Evolutionary conservation across 2,329 filamentous ascomycete species (phyloP), one percentile per base, ranked within the genome.

Genomic region (Zasmidium cellare): DNA sequence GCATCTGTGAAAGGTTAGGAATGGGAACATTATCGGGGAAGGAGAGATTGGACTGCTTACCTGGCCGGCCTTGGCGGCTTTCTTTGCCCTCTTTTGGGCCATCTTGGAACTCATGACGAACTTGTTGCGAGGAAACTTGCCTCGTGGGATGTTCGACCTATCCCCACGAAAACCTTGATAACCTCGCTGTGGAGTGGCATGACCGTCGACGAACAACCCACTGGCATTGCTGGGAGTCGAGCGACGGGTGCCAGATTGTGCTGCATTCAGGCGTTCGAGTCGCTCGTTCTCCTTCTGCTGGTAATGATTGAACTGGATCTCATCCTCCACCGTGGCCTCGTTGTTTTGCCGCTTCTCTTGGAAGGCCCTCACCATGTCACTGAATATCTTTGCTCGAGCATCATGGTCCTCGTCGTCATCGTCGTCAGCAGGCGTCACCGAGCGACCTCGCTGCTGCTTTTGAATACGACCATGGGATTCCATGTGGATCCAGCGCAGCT

Each of bases 311-410:
- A 41, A 41, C n/a, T 41, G 12, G 35, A 41, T 18, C 16, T 41
- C 35, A 5, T 41, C 35, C n/a, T 41, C 35, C 12, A 41, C 3
- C 7, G 35, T 41, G 3, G 16, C 35, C 11, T 6, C 16, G 35
- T 55, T 63, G 44, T 63, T 61, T 3, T 62, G 59, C 18, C 47
- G 54, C 3, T 53, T 25, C 18, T 38, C 60, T 2, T 46, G 38
- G 35, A 59, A 62, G 35, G 72, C 69, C 46, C 64, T 67, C 1
- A 12, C 28, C 19, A 74, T 70, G 51, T 74, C 71, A 1, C 58
- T 20, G 3, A 51, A 48, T 12, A n/a, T 14, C n/a, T 47, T 44
- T 20, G 53, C 18, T 50, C 28, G 46, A 28, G 41, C 46, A 7
- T n/a, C 12, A 6, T 55, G 28, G 14, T 25, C 46, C 9, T 55